Conservation (phyloP, 208 protist species). For the Trichomonas tenax region DNA sequence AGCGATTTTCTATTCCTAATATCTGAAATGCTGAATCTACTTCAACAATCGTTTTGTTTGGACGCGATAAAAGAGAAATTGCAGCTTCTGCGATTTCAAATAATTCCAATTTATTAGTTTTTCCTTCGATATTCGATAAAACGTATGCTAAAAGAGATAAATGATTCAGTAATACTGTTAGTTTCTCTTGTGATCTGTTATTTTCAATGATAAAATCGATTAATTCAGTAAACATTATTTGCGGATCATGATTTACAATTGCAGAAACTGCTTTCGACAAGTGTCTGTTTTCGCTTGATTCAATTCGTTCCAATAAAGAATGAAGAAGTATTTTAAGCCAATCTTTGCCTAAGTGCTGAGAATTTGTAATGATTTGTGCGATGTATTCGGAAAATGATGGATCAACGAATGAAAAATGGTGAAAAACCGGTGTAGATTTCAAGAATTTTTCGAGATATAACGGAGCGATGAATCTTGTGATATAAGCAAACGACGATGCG, state of each 20-base stretch:
- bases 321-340: not conserved
- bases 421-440: not conserved
- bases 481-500: not conserved
- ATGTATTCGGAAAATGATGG: not conserved
- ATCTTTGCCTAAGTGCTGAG: not conserved
- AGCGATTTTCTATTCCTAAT: not conserved
- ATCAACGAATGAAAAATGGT: not conserved
- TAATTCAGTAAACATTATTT: not conserved
- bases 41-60: not conserved
- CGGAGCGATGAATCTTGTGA: not conserved
- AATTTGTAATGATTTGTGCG: not conserved
- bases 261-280: not conserved
- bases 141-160: not conserved
- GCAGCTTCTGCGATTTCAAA: not conserved
- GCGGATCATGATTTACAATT: not conserved
- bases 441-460: not conserved
- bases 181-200: not conserved
- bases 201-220: not conserved
- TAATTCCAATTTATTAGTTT: not conserved
- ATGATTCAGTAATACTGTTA: not conserved
- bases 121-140: not conserved
- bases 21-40: not conserved
- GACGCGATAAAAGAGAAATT: not conserved
- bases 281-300: not conserved
- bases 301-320: not conserved